Evolutionary conservation across 257 asterid species (phyloP), one percentile per base, ranked within the genome.

Genomic region (Jaltomata sinuosa): DNA sequence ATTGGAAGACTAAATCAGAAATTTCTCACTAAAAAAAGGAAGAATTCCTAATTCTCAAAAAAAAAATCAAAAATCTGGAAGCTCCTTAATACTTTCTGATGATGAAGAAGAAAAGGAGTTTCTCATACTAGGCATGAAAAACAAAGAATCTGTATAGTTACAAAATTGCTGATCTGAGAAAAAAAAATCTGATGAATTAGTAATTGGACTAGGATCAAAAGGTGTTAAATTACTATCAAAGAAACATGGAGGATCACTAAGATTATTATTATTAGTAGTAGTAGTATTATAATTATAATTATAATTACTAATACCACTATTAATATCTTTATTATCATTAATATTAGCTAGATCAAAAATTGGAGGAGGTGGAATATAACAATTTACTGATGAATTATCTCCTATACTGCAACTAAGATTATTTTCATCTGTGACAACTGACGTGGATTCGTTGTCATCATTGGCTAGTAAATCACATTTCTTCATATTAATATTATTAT

Each of bases 401-500:
- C 84, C 85, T 47, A 59, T 4, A 22, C 34, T 22, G 25, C 68
- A 19, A 40, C 83, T 42, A 5, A 84, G 84, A 36, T 62, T 84
- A 47, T 74, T 80, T 25, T 87, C 91, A 25, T 85, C 87, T 0
- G 89, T 87, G 19, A 85, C 80, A 53, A 80, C 87, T 6, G 87
- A 85, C 12, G 87, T 74, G 4, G 83, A 84, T 11, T 87, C 91
- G 65, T 85, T 80, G 8, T 89, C 88, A 45, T 89, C 88, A 16
- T 29, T 77, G 11, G 12, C 0, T 18, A 77, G 16, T 8, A 77
- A 16, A 54, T 77, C 62, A 77, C 10, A 77, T 29, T 77, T 77
- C 25, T 47, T 19, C n/a, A n/a, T n/a, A 9, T 49, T 77, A 16
- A 49, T 29, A 18, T 49, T 27, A 50, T 76, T 27, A 5, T 71